Evolutionary conservation across 2,329 filamentous ascomycete genomes (phyloP).

Genomic region (Fusarium goolgardi): DNA sequence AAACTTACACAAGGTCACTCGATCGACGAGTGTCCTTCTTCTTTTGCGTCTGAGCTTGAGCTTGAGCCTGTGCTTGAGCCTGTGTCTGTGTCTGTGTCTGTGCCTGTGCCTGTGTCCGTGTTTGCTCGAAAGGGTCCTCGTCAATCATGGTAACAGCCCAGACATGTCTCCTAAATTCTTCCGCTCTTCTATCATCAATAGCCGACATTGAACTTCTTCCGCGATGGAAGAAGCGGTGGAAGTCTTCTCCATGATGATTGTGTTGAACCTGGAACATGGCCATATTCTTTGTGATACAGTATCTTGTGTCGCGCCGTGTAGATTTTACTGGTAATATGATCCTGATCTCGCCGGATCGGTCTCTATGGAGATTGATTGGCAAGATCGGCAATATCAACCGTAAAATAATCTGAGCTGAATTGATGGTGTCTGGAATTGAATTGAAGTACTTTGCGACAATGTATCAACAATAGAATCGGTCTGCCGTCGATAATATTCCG

Average conservation of each 20-base stretch:
- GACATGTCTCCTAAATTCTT: conserved; percentile 46
- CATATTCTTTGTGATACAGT: not conserved
- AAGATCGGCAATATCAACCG: conserved; percentile 16
- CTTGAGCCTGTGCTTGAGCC: too few species aligned
- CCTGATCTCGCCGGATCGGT: not conserved
- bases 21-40: conserved; percentile 36
- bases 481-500: conserved; percentile 20
- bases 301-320: conserved; percentile 11
- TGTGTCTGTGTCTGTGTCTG: not conserved
- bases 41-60: not conserved
- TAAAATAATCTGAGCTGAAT: not conserved
- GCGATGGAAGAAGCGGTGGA: conserved; percentile 45
- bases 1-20: conserved; percentile 41
- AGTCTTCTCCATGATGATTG: conserved; percentile 45
- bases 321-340: not conserved
- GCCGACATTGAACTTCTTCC: conserved; percentile 47
- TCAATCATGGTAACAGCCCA: conserved; percentile 48
- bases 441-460: not conserved
- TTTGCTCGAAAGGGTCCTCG: conserved; percentile 37
- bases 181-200: conserved; percentile 44
- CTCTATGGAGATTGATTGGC: conserved; percentile 16
- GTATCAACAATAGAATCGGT: not conserved
- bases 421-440: not conserved
- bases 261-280: conserved; percentile 47
- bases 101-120: not conserved